Base-by-base conservation (phyloP, 345 rosid species). In the Murraya paniculata region DNA sequence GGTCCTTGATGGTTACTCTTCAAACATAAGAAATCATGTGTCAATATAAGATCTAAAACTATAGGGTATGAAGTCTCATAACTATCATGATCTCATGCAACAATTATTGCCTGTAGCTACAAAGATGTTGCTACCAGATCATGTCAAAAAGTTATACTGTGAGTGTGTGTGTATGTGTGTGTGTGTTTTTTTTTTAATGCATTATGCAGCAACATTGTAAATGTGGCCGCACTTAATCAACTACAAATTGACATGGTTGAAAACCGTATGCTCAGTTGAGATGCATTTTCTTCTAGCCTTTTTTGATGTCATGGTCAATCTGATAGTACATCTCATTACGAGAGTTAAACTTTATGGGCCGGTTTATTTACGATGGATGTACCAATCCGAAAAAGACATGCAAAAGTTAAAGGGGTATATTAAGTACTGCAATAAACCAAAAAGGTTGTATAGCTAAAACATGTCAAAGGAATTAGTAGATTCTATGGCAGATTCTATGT, bases 371-470 rank as follows among this genome's bases (percentile, higher is more conserved):
- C 2, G 1, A 4, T 27, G 31, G 33, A 60, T 60, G 64, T 25
- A 9, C 16, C 14, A 2, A 60, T 24, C 11, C 4, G 18, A 24
- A 27, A 27, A 33, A 11, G 9, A 60, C 33, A 27, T 25, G 18
- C 25, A 9, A 60, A 10, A 21, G 9, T 60, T 60, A n/a, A 59
- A 24, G 1, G 14, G 14, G 2, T 8, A 60, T 25, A 6, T 4
- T 60, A 60, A 19, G 0, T 25, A 27, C 0, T 2, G 8, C 10
- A 8, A 24, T 11, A 28, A 19, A 60, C 7, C 6, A 60, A 5
- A 11, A 57, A 22, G 61, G 61, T 57, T 21, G 27, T 21, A 60
- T 69, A 45, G 73, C 83, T 55, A n/a, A n/a, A n/a, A n/a, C n/a
- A 18, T 55, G 22, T 55, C 24, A 55, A 55, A 55, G 2, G 58